Base-by-base conservation (phyloP, 768 basidiomycete genomes). In the Termitomyces sp. region DNA sequence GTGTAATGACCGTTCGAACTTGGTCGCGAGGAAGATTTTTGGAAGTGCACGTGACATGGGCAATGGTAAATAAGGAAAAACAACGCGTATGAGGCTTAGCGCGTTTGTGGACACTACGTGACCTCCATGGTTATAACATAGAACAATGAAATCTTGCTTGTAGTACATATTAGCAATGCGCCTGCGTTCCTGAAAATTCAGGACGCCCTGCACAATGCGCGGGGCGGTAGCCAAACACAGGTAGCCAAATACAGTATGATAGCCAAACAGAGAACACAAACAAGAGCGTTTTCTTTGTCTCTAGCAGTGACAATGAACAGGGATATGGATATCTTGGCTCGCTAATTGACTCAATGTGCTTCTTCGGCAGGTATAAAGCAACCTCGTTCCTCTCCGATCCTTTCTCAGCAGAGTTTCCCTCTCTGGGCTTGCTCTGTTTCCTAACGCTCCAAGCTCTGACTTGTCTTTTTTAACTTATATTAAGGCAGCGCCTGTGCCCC, bases 401-500 rank as follows among this genome's bases (percentile, higher is more conserved):
- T 63, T 58, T 70, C 66, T 65, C 63, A 63, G 59, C 66, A 64
- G 48, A 55, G 52, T 59, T 59, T 1, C 57, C 52, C 32, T 61
- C 34, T 62, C 66, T 66, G 62, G 64, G 17, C 65, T 70, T 63
- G 43, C 65, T 65, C 59, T 63, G 58, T 57, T 64, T 52, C 47
- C 4, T 43, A 25, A 37, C 36, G 17, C 2, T 25, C 25, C 25
- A 25, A 25, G 25, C 43, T 56, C 65, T 62, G 48, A 66, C 61
- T 71, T 40, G 58, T 56, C 60, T 49, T n/a, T 52, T 52, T 31
- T 60, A 59, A 66, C 64, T 65, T 64, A 66, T 72, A 56, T 42
- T 42, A 72, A 74, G 73, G 76, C 75, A 72, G 76, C 10, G 74
- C 73, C 74, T 72, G 72, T 67, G 67, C 72, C 70, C 74, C 62